These are phyloP conservation scores for Fomitopsis pulvina DNA, from an alignment of 768 basidiomycete species.

Conservation along the genomic window DNA sequence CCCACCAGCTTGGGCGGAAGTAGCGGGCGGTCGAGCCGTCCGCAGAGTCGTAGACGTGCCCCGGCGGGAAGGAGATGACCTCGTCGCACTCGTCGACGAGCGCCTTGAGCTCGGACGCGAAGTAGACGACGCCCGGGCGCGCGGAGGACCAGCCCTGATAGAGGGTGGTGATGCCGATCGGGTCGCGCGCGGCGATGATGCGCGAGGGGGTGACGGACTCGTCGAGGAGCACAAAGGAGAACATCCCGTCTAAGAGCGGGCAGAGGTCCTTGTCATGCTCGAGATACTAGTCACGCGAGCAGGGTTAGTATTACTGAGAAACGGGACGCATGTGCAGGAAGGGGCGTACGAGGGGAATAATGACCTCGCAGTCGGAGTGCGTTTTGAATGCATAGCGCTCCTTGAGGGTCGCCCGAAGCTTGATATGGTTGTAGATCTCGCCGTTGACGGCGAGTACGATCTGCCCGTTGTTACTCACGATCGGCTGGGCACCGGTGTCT, in stretches of 20 bases:
- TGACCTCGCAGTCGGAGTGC: slow-evolving; percentile 96
- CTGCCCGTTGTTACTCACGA: slow-evolving; percentile 81
- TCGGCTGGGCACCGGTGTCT: slow-evolving; percentile 97
- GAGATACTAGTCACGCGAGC: slow-evolving; percentile 61
- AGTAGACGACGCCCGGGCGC: slow-evolving; percentile 78
- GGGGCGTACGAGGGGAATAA: slow-evolving; percentile 72
- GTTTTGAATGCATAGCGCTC: slow-evolving; percentile 82
- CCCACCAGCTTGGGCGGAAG: slow-evolving; percentile 87
- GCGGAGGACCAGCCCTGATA: slow-evolving; percentile 94
- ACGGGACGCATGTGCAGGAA: not conserved
- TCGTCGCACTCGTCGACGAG: slow-evolving; percentile 89
- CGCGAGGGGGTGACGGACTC: slow-evolving; percentile 85
- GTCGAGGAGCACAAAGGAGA: slow-evolving; percentile 95
- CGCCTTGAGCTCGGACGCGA: slow-evolving; percentile 94
- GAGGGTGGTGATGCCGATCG: slow-evolving; percentile 96
- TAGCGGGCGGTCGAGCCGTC: slow-evolving; percentile 77
- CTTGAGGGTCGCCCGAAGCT: slow-evolving; percentile 63
- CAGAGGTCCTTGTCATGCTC: slow-evolving; percentile 76
- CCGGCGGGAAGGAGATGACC: slow-evolving; percentile 94
- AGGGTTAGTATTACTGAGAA: not conserved
- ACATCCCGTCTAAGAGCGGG: slow-evolving; percentile 91
- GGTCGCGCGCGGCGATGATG: slow-evolving; percentile 93
- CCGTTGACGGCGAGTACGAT: slow-evolving; percentile 90
- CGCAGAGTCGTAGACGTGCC: slow-evolving; percentile 88
- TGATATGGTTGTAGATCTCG: slow-evolving; percentile 96